These are phyloP conservation scores for Leccinum incarnatum DNA, from an alignment of 768 basidiomycete species.

Conservation along the genomic window DNA sequence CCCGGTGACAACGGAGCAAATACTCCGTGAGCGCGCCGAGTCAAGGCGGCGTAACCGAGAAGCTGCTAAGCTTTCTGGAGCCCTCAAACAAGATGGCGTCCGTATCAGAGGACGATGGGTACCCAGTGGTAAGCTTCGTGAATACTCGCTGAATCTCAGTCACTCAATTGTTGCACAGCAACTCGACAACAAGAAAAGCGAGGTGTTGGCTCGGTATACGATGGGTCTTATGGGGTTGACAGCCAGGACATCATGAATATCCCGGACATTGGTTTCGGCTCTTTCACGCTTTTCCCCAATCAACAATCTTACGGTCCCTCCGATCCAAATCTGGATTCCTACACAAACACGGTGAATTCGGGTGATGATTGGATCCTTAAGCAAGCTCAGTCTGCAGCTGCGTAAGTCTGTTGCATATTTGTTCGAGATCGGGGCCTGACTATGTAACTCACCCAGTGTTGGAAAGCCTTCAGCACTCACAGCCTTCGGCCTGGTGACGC, in stretches of 20 bases:
- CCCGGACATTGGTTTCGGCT: conserved; percentile 53
- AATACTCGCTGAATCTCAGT: background rate
- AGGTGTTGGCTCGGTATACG: conserved; percentile 48
- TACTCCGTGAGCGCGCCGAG: conserved; percentile 49
- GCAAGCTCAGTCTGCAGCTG: conserved; percentile 43
- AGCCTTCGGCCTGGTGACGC: conserved; percentile 63
- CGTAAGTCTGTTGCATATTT: conserved; percentile 36
- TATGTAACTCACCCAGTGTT: conserved; percentile 33
- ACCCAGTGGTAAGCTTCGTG: conserved; percentile 42
- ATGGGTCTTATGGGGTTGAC: conserved; percentile 67
- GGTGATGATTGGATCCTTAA: conserved; percentile 55
- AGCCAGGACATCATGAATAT: conserved; percentile 61
- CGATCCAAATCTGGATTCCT: conserved; percentile 49
- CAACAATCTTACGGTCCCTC: conserved; percentile 52
- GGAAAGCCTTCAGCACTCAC: conserved; percentile 54
- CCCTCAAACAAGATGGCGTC: conserved; percentile 38
- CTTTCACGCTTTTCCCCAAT: conserved; percentile 69
- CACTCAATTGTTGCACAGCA: conserved; percentile 28
- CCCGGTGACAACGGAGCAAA: conserved; percentile 45
- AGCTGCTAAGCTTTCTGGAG: conserved; percentile 33
- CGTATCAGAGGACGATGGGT: conserved; percentile 60
- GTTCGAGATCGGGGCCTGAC: conserved; percentile 5
- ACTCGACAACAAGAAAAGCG: conserved; percentile 47
- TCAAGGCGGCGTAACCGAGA: conserved; percentile 44
- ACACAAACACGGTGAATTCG: conserved; percentile 49